These are phyloP conservation scores for Populus hybrid DNA, from an alignment of 441 rosid species.

Conservation along the genomic window DNA sequence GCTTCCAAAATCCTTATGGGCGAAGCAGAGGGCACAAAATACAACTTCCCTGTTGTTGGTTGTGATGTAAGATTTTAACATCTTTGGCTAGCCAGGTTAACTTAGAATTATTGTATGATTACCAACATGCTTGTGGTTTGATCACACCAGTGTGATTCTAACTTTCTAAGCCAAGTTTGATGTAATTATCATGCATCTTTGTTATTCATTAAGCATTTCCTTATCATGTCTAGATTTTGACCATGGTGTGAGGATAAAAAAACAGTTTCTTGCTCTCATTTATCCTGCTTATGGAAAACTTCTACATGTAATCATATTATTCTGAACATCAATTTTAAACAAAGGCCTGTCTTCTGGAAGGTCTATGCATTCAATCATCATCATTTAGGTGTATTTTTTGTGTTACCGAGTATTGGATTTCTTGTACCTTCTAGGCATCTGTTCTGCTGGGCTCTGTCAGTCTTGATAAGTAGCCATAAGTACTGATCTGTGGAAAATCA, in stretches of 20 bases:
- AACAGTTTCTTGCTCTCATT: background rate
- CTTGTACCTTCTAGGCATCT: background rate
- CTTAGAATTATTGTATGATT: background rate
- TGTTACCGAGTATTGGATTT: background rate
- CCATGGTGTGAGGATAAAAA: background rate
- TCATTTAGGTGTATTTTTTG: no score
- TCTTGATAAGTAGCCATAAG: background rate
- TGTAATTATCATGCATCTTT: background rate
- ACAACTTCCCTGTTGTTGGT: constrained; percentile 67
- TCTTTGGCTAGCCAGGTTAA: constrained; percentile 8
- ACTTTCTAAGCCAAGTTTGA: background rate
- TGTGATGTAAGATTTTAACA: constrained; percentile 50
- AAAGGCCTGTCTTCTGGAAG: background rate
- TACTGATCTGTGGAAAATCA: background rate
- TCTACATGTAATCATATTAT: no score
- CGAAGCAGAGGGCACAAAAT: constrained; percentile 47
- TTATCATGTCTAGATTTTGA: background rate
- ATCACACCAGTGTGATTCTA: background rate
- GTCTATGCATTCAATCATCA: background rate
- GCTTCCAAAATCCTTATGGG: constrained; percentile 71
- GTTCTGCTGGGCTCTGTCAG: background rate
- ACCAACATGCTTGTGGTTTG: background rate
- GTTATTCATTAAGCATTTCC: constrained; percentile 7
- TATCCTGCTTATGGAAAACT: background rate
- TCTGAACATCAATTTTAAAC: background rate